Percentiles rank a stretch among this genome's conserved stretches.
These are phyloP conservation scores for Kodamaea hsintzibuensis DNA, from an alignment of 805 yeast genomes.

Conservation along the genomic window DNA sequence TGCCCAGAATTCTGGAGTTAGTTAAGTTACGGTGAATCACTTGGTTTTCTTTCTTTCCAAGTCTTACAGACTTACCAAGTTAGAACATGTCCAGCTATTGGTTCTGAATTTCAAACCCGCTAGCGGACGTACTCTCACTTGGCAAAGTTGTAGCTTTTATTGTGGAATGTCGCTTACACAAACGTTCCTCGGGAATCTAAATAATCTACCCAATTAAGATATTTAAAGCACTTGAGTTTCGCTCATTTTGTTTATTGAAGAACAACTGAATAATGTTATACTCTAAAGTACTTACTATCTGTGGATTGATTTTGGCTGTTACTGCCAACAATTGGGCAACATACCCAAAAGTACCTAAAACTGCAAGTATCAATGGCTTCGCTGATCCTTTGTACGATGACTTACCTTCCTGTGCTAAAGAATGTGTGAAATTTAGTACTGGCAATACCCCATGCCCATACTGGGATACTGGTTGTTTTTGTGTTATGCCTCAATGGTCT, in stretches of 20 bases:
- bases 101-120: not conserved
- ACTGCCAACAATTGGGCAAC: slow-evolving; percentile 23
- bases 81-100: too few species aligned
- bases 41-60: too few species aligned
- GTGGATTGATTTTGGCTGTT: not conserved
- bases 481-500: slow-evolving; percentile 50
- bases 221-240: not conserved
- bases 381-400: slow-evolving; percentile 43
- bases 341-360: slow-evolving; percentile 47
- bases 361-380: slow-evolving; percentile 50
- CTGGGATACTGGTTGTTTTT: slow-evolving; percentile 54
- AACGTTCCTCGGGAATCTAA: not conserved
- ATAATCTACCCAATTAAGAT: not conserved
- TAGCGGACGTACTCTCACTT: not conserved
- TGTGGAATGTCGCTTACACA: not conserved
- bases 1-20: not conserved
- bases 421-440: slow-evolving; percentile 38
- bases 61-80: too few species aligned
- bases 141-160: not conserved
- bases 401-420: slow-evolving; percentile 44
- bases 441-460: slow-evolving; percentile 52
- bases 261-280: not conserved
- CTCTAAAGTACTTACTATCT: not conserved
- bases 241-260: not conserved
- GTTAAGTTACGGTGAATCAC: too few species aligned